phyloP scores from a whole-genome alignment of 495 filamentous ascomycete genomes.

The Penicillium riverlandense region DNA sequence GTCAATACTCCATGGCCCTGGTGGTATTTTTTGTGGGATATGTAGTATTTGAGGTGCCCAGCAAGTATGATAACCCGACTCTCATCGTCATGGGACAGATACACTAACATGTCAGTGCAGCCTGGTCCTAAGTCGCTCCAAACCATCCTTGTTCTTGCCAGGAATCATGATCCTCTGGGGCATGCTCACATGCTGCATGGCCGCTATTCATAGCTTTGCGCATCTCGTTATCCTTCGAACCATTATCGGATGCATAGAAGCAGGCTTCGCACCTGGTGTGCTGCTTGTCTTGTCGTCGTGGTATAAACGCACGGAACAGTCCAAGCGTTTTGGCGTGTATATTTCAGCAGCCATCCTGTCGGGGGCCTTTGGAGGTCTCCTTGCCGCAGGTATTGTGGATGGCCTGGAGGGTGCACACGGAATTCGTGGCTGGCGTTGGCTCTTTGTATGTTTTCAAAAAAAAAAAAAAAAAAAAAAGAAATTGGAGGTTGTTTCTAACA shows the following conservation, averaged over 20 bases:
- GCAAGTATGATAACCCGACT: constrained; percentile 33
- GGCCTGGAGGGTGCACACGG: too few relatives aligned
- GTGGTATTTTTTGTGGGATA: constrained; percentile 66
- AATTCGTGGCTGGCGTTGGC: too few relatives aligned
- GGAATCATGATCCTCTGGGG: constrained; percentile 39
- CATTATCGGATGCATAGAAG: constrained; percentile 33
- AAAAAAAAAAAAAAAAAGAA: too few relatives aligned
- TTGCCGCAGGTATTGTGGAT: constrained; percentile 47
- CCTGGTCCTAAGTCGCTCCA: constrained; percentile 44
- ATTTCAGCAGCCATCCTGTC: constrained; percentile 58
- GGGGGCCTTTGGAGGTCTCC: constrained; percentile 62
- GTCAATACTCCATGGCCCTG: constrained; percentile 62
- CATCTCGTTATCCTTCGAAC: too few relatives aligned
- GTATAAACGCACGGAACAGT: constrained; percentile 61
- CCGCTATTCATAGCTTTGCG: constrained; percentile 21
- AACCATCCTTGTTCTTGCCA: constrained; percentile 45
- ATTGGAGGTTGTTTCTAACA: too few relatives aligned
- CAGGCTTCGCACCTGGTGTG: constrained; percentile 66
- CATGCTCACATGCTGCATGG: constrained; percentile 43
- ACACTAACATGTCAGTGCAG: too few relatives aligned
- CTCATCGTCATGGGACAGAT: too few relatives aligned
- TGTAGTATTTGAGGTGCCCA: constrained; percentile 75
- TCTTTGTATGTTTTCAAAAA: too few relatives aligned
- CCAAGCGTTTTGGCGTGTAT: constrained; percentile 49
- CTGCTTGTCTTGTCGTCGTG: constrained; percentile 66